Conservation (phyloP, 1,284 basidiomycete species). For the Ceratobasidium sp. region DNA sequence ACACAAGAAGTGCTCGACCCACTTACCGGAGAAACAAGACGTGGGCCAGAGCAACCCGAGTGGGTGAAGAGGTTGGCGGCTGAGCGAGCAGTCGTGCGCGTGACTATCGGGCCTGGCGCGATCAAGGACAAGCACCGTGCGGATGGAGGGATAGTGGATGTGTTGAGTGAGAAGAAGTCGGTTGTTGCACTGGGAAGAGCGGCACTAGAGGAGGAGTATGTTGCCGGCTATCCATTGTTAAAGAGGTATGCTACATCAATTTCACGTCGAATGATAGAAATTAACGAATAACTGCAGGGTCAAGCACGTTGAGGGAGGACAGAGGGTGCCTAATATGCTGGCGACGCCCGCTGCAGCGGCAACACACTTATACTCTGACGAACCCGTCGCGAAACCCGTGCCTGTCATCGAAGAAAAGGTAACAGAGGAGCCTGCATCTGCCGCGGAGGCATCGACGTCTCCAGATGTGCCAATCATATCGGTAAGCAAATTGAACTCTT, state of each 20-base stretch:
- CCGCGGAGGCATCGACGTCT: slow-evolving; percentile 16
- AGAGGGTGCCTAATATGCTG: slow-evolving; percentile 51
- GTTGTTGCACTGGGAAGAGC: slow-evolving; percentile 63
- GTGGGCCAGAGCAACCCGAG: slow-evolving; percentile 69
- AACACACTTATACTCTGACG: slow-evolving; percentile 34
- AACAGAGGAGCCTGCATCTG: background rate
- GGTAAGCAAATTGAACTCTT: background rate
- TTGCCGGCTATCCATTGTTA: slow-evolving; percentile 61
- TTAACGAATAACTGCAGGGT: background rate
- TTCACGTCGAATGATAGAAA: background rate
- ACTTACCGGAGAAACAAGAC: slow-evolving; percentile 72
- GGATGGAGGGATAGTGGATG: slow-evolving; percentile 61
- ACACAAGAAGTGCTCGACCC: slow-evolving; percentile 75
- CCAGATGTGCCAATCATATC: slow-evolving; percentile 11
- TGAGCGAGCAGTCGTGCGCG: slow-evolving; percentile 67
- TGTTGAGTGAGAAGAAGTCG: slow-evolving; percentile 78
- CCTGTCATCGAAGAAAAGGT: slow-evolving; percentile 6
- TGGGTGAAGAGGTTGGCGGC: slow-evolving; percentile 78
- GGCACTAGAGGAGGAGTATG: slow-evolving; percentile 72
- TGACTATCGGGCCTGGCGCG: slow-evolving; percentile 60
- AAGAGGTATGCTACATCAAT: slow-evolving; percentile 59
- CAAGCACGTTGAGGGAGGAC: slow-evolving; percentile 4
- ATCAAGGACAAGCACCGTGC: slow-evolving; percentile 54
- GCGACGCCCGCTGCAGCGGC: slow-evolving; percentile 69
- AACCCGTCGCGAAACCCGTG: slow-evolving; percentile 11